Evolutionary conservation across 495 filamentous ascomycete genomes (phyloP).

Genomic region (Venustampulla echinocandica): DNA sequence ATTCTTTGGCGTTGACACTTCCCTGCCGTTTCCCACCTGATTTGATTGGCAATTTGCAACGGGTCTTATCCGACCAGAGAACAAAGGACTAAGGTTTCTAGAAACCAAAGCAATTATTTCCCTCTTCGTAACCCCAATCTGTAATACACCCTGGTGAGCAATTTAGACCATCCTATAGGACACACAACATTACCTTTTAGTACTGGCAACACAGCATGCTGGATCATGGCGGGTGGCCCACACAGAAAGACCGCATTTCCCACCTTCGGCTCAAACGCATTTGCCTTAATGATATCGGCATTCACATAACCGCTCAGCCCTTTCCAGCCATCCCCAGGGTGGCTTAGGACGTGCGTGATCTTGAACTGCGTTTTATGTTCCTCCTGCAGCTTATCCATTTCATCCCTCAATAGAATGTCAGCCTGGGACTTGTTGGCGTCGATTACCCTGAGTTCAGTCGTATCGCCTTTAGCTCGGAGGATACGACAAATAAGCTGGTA

Average conservation of each 20-base stretch:
- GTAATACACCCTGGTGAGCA: too few species aligned
- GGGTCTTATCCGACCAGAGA: too few species aligned
- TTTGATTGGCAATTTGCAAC: too few species aligned
- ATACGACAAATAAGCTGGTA: neutral
- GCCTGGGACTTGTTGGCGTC: constrained; percentile 34
- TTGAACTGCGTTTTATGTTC: constrained; percentile 24
- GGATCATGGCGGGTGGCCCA: constrained; percentile 30
- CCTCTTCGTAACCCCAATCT: too few species aligned
- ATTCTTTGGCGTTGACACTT: too few species aligned
- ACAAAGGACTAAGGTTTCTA: too few species aligned
- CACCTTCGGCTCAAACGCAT: constrained; percentile 24
- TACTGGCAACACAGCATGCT: constrained; percentile 28
- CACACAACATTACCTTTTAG: too few species aligned
- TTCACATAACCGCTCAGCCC: constrained; percentile 27
- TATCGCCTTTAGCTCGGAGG: neutral
- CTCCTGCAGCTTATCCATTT: constrained; percentile 29
- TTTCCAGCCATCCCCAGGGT: constrained; percentile 25
- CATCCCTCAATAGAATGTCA: constrained; percentile 32
- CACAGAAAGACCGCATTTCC: constrained; percentile 25
- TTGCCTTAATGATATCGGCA: constrained; percentile 23
- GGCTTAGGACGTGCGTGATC: constrained; percentile 29
- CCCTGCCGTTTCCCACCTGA: too few species aligned
- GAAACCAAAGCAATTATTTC: too few species aligned
- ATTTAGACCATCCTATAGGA: too few species aligned
- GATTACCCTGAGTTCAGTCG: constrained; percentile 24